Evolutionary conservation across 1,284 basidiomycete genomes (phyloP).

Genomic region (Boletus hoseneyae): DNA sequence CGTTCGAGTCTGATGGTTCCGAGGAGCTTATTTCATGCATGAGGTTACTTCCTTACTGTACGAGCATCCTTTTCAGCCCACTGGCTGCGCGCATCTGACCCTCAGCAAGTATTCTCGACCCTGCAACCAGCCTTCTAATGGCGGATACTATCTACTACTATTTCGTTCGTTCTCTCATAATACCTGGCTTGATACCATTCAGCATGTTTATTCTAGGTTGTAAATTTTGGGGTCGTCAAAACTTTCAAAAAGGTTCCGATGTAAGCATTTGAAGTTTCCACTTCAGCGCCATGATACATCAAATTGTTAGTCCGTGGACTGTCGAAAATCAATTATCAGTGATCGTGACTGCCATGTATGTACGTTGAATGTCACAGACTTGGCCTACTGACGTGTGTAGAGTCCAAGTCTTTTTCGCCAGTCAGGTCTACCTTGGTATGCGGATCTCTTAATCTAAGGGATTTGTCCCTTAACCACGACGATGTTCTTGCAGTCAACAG

Average conservation of each 20-base stretch:
- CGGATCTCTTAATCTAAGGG: not conserved
- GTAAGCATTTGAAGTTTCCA: slow-evolving; percentile 2
- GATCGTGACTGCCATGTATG: slow-evolving; percentile 17
- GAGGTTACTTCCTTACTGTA: slow-evolving; percentile 21
- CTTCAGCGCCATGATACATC: slow-evolving; percentile 3
- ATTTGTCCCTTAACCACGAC: not conserved
- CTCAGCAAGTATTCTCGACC: slow-evolving; percentile 16
- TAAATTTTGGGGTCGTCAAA: slow-evolving; percentile 15
- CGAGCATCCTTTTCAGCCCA: not conserved
- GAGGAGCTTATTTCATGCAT: not conserved
- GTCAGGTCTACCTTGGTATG: slow-evolving; percentile 13
- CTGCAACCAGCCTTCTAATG: slow-evolving; percentile 21
- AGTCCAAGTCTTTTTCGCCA: slow-evolving; percentile 19
- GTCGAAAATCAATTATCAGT: slow-evolving; percentile 16
- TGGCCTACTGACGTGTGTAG: slow-evolving; percentile 7
- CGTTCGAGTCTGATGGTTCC: not conserved
- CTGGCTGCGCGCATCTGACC: slow-evolving; percentile 3
- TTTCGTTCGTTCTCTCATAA: slow-evolving; percentile 13
- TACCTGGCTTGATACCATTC: not conserved
- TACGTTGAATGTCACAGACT: not conserved
- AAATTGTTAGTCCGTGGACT: slow-evolving; percentile 12
- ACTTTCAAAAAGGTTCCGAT: slow-evolving; percentile 9
- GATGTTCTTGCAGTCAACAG: slow-evolving; percentile 10
- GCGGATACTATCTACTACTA: slow-evolving; percentile 20
- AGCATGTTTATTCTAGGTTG: slow-evolving; percentile 5